phyloP scores from a whole-genome alignment of 2,329 filamentous ascomycete species.

The Clonostachys rhizophaga region DNA sequence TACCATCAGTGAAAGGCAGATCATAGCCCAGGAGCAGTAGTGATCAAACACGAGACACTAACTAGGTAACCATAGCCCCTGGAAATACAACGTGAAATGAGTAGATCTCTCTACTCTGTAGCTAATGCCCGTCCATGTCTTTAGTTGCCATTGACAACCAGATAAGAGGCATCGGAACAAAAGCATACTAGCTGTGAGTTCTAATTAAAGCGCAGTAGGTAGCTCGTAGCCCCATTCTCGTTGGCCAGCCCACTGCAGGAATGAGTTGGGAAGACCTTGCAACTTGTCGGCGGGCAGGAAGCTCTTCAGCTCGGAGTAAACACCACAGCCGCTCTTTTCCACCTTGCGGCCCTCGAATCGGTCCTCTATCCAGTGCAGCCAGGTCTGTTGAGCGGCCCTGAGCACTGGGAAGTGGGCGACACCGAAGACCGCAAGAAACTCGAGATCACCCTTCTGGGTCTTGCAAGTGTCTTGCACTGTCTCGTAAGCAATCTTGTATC shows the following conservation, averaged over 20 bases:
- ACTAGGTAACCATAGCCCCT: too few species aligned
- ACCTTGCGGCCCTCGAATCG: constrained; percentile 5
- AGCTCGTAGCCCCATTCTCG: not conserved
- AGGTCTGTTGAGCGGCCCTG: constrained; percentile 6
- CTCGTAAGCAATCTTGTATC: not conserved
- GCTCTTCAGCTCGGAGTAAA: constrained; percentile 4
- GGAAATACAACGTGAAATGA: too few species aligned
- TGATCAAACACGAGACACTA: too few species aligned
- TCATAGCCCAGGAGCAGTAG: too few species aligned
- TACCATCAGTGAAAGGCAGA: too few species aligned
- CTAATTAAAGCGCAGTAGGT: not conserved
- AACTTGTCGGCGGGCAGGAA: constrained; percentile 6
- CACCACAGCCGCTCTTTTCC: not conserved
- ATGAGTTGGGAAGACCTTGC: constrained; percentile 1
- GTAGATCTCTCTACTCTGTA: too few species aligned
- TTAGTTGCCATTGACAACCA: too few species aligned
- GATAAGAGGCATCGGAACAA: too few species aligned
- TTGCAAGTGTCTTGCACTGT: constrained; percentile 8
- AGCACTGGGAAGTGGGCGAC: constrained; percentile 7
- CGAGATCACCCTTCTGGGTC: constrained; percentile 4
- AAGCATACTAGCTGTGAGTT: too few species aligned
- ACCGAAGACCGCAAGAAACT: constrained; percentile 7
- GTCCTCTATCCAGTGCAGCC: constrained; percentile 12
- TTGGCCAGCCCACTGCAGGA: constrained; percentile 1
- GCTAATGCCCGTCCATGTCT: too few species aligned